Evolutionary conservation across 805 yeast species (phyloP).

Genomic region (Wickerhamiella brachini): DNA sequence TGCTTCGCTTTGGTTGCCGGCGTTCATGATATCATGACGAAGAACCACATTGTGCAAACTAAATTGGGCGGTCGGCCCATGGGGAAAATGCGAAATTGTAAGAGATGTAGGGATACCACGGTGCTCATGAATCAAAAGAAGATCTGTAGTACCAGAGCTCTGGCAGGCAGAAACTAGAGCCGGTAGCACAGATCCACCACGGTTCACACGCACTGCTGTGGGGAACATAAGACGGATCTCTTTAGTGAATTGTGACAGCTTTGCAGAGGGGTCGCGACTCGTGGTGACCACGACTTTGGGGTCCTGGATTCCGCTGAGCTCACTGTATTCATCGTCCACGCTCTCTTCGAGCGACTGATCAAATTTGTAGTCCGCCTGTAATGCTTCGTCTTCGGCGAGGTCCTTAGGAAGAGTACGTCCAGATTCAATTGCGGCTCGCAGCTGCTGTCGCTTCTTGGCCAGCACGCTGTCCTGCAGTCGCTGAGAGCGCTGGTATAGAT

Average conservation of each 20-base stretch:
- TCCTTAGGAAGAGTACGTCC: slow-evolving; percentile 89
- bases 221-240: slow-evolving; percentile 86
- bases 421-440: slow-evolving; percentile 76
- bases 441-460: slow-evolving; percentile 72
- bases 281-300: slow-evolving; percentile 90
- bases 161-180: slow-evolving; percentile 74
- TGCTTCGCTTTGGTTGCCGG: slow-evolving; percentile 81
- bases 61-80: slow-evolving; percentile 93
- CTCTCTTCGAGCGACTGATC: slow-evolving; percentile 58
- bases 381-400: slow-evolving; percentile 67
- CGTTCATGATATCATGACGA: slow-evolving; percentile 78
- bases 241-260: slow-evolving; percentile 80
- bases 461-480: slow-evolving; percentile 80
- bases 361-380: slow-evolving; percentile 70
- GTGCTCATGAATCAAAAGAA: slow-evolving; percentile 83
- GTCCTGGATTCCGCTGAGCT: slow-evolving; percentile 73
- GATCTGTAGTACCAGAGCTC: slow-evolving; percentile 67
- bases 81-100: slow-evolving; percentile 90
- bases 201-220: slow-evolving; percentile 71
- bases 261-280: slow-evolving; percentile 77
- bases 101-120: slow-evolving; percentile 95
- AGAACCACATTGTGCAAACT: slow-evolving; percentile 87
- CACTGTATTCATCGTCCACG: slow-evolving; percentile 85
- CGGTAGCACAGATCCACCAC: slow-evolving; percentile 86
- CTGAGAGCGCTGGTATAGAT: slow-evolving; percentile 74